Evolutionary conservation across 805 yeast species (phyloP), one percentile per base, ranked within the genome.

Genomic region (Debaryomyces tyrocola): DNA sequence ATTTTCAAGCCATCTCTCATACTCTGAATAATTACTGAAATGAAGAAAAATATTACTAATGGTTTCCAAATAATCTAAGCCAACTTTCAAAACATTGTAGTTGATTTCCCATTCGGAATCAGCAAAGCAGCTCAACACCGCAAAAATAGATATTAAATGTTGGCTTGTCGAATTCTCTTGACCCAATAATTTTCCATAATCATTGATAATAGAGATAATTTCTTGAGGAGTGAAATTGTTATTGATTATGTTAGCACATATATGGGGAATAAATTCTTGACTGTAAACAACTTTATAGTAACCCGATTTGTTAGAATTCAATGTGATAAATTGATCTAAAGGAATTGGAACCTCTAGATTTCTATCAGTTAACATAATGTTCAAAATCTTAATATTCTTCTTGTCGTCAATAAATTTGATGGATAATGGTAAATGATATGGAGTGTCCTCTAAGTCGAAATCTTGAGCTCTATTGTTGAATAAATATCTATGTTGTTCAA

Each of bases 351-450:
- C 50, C 28, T 53, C 54, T 63, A 55, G 37, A 35, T 56, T 64
- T 51, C 81, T 60, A 49, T 78, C 84, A 6, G 73, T 72, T 55
- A 78, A 44, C 41, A 81, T 50, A 37, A 69, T 63, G 51, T 75
- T 73, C 21, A 62, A 60, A 1, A 67, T 49, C 18, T 68, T 58
- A 2, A 39, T 40, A 2, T 48, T 20, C 66, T 77, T 61, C 62
- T 70, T 20, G 39, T 57, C 59, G 33, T 47, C 53, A 29, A 49
- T 44, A 1, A 67, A 53, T 40, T 66, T 74, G 33, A 80, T 59
- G 3, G 73, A 62, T 49, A 87, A 60, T 3, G 92, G 91, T 38
- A 85, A 66, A 51, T 83, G 85, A 57, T 70, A 85, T 3, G 85
- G 84, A 35, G 71, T 65, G 54, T 84, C 83, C 58, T 83, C 88